Base-by-base conservation (phyloP, 805 yeast genomes). In the Myxozyma nipponensis region DNA sequence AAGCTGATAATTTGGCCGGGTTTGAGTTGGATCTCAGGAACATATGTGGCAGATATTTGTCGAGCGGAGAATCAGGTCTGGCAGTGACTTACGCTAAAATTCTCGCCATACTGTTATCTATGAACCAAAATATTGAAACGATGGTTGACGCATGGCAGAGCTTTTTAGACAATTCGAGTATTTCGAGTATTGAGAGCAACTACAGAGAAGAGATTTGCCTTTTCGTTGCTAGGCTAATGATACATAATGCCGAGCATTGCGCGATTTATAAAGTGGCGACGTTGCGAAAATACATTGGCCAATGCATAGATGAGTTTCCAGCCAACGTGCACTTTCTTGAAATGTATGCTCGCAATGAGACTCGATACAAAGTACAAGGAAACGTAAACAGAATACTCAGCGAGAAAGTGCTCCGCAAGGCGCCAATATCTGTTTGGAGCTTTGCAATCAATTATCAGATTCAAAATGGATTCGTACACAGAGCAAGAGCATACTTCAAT, bases 301-400 rank as follows among this genome's bases (percentile, higher is more conserved):
- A 25, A 15, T 39, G 47, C 32, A 47, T 54, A 15, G 24, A 7
- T 5, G 22, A 6, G 9, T 51, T 39, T 30, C 58, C 56, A 3
- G 22, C n/a, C 7, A 45, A 46, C 23, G 4, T 39, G n/a, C 37
- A 43, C 7, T 52, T 51, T 22, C 19, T 52, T 3, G 6, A 22
- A 7, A 39, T 43, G 48, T 54, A 47, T 26, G 30, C 45, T 15
- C 22, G 17, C 25, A 54, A 44, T 36, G 58, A 54, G 30, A 24
- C 22, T 13, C 23, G 36, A 5, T 54, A 44, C 24, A 24, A 42
- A 18, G 44, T 54, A 6, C 52, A 47, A 15, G 41, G 46, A 22
- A 46, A 51, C 18, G 56, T 51, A 23, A 50, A 37, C 24, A 19
- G 24, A 7, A 21, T 52, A 4, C 32, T 54, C 19, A 30, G 25